phyloP scores from a whole-genome alignment of 768 basidiomycete genomes.

The Hemileccinum rubropunctum region DNA sequence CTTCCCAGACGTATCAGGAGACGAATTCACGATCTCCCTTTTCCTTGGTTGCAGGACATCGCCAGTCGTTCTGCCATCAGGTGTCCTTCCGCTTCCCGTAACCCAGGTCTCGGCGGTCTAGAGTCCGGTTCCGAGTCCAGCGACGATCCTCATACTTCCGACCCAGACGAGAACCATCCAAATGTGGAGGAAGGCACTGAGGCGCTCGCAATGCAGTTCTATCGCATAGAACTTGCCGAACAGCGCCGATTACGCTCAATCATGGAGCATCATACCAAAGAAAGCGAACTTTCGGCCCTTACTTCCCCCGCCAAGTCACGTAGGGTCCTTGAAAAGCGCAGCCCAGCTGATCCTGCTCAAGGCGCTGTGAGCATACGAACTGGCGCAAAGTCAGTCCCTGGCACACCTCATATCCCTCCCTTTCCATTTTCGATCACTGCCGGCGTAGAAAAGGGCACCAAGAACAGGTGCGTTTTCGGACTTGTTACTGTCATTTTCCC shows the following conservation, averaged over 20 bases:
- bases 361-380: slow-evolving; percentile 1
- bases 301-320: slow-evolving; percentile 6
- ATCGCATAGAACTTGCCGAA: slow-evolving; percentile 88
- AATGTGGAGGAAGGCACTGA: slow-evolving; percentile 69
- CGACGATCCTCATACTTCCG: slow-evolving; percentile 31
- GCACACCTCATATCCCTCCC: slow-evolving; percentile 13
- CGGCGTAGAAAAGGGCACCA: slow-evolving; percentile 89
- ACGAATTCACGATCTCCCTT: slow-evolving; percentile 74
- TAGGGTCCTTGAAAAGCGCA: slow-evolving; percentile 1
- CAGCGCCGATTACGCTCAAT: slow-evolving; percentile 85
- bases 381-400: slow-evolving; percentile 16
- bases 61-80: slow-evolving; percentile 47
- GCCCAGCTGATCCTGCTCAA: background rate
- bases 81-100: slow-evolving; percentile 8
- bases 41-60: slow-evolving; percentile 74
- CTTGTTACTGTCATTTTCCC: background rate
- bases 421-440: slow-evolving; percentile 95
- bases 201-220: slow-evolving; percentile 88
- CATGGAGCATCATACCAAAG: slow-evolving; percentile 85
- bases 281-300: slow-evolving; percentile 35
- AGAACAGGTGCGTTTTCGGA: slow-evolving; percentile 67
- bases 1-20: slow-evolving; percentile 47
- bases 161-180: slow-evolving; percentile 35
- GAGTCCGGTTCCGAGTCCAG: slow-evolving; percentile 35
- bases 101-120: slow-evolving; percentile 15